phyloP scores from a whole-genome alignment of 208 protist genomes.

The Novymonas esmeraldas region DNA sequence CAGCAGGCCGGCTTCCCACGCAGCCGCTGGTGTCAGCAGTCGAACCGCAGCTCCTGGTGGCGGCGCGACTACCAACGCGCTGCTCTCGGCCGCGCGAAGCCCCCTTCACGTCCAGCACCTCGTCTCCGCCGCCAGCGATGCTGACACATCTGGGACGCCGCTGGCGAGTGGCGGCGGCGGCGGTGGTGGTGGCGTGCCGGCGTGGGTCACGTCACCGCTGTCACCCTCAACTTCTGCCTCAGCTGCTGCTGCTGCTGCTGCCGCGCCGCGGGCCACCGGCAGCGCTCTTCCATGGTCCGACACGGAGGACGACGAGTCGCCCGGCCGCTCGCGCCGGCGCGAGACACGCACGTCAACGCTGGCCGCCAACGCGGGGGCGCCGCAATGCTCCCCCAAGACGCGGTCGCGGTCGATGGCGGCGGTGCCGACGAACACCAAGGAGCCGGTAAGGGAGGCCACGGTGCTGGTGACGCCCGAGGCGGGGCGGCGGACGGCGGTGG shows the following conservation, averaged over 20 bases:
- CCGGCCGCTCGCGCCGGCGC: background rate
- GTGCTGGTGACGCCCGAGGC: constrained; percentile 50
- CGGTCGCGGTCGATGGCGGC: constrained; percentile 4
- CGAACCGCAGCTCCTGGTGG: too few relatives aligned
- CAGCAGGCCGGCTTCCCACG: background rate
- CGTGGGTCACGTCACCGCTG: background rate
- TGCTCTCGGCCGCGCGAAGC: too few relatives aligned
- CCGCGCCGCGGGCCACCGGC: background rate
- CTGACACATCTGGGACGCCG: background rate
- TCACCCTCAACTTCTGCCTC: background rate
- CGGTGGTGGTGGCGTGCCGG: background rate
- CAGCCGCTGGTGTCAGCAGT: too few relatives aligned
- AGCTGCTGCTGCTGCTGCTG: too few relatives aligned
- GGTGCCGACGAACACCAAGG: constrained; percentile 9
- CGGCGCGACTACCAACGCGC: too few relatives aligned
- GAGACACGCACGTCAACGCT: background rate
- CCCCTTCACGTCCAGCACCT: background rate
- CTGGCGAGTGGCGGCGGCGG: background rate
- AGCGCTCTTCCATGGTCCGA: background rate
- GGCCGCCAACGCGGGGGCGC: background rate
- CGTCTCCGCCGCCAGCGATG: background rate
- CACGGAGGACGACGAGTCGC: background rate
- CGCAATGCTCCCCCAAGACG: background rate
- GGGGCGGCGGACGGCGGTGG: constrained; percentile 32
- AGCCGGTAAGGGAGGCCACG: constrained; percentile 20